A percentile compares a stretch with the other conserved stretches of the same genome.
phyloP scores from a whole-genome alignment of 2,329 filamentous ascomycete species.

The Claviceps purpurea region DNA sequence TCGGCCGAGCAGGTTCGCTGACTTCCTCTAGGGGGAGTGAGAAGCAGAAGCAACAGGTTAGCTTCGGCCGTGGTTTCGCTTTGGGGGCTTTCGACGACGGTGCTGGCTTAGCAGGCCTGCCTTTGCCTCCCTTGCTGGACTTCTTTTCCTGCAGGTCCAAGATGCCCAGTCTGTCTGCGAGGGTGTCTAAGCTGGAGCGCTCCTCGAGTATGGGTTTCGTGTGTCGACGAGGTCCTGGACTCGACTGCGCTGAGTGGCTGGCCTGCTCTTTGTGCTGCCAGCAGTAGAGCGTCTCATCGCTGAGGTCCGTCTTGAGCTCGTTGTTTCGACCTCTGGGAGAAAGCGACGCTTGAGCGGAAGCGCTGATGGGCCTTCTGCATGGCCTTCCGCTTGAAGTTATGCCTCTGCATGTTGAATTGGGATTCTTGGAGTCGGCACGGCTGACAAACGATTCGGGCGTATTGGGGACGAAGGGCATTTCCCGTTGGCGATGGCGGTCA shows the following conservation, averaged over 20 bases:
- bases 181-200: slow-evolving; percentile 72
- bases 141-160: slow-evolving; percentile 43
- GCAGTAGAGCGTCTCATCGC: slow-evolving; percentile 60
- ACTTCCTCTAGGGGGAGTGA: slow-evolving; percentile 32
- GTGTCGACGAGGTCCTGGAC: slow-evolving; percentile 27
- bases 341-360: slow-evolving; percentile 15
- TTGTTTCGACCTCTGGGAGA: slow-evolving; percentile 13
- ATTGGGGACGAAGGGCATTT: slow-evolving; percentile 29
- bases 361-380: slow-evolving; percentile 56
- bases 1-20: slow-evolving; percentile 19
- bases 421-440: slow-evolving; percentile 74
- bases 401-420: slow-evolving; percentile 73
- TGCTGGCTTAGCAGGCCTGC: slow-evolving; percentile 11
- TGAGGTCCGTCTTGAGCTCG: slow-evolving; percentile 28
- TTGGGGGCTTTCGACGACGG: slow-evolving; percentile 11
- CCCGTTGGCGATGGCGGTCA: not conserved
- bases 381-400: slow-evolving; percentile 71
- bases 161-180: slow-evolving; percentile 67
- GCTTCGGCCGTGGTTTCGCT: slow-evolving; percentile 17
- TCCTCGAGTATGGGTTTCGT: slow-evolving; percentile 44
- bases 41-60: slow-evolving; percentile 40
- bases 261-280: slow-evolving; percentile 95
- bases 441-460: slow-evolving; percentile 72
- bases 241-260: slow-evolving; percentile 29
- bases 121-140: slow-evolving; percentile 11